phyloP scores from a whole-genome alignment of 2,329 filamentous ascomycete genomes.

The Colletotrichum sp. region DNA sequence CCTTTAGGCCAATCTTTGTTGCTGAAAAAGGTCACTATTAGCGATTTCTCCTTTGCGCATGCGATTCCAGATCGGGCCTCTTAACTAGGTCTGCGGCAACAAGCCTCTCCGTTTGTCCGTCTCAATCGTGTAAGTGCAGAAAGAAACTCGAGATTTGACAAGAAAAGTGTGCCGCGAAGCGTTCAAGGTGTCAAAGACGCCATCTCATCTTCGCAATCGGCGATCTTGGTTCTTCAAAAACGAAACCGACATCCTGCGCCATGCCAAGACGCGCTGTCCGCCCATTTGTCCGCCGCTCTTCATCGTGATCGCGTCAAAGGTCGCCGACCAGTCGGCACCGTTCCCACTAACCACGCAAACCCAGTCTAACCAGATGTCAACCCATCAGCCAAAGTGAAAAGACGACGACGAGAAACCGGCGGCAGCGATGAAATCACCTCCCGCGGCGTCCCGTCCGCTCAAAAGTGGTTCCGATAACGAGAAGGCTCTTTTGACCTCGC shows the following conservation, averaged over 20 bases:
- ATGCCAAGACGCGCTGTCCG: not conserved
- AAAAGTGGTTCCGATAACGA: not conserved
- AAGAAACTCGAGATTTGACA: not conserved
- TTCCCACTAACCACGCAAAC: not conserved
- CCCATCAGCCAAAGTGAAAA: not conserved
- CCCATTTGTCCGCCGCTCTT: not conserved
- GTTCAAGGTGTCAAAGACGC: not conserved
- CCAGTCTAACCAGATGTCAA: not conserved
- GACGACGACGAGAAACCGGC: not conserved
- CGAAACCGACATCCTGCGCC: not conserved
- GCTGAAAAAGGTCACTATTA: not conserved
- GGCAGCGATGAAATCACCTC: not conserved
- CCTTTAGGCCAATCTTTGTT: rapidly evolving
- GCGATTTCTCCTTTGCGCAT: not conserved
- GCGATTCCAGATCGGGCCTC: not conserved
- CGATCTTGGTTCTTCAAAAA: not conserved
- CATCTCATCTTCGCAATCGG: not conserved
- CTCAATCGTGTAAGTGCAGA: not conserved
- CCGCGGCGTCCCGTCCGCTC: not conserved
- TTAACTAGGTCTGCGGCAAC: not conserved
- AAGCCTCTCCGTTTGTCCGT: not conserved
- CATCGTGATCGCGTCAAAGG: not conserved
- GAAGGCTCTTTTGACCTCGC: not conserved
- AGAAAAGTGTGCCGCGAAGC: not conserved
- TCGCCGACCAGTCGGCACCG: not conserved